phyloP scores from a whole-genome alignment of 345 rosid genomes.

The Linum tenue region DNA sequence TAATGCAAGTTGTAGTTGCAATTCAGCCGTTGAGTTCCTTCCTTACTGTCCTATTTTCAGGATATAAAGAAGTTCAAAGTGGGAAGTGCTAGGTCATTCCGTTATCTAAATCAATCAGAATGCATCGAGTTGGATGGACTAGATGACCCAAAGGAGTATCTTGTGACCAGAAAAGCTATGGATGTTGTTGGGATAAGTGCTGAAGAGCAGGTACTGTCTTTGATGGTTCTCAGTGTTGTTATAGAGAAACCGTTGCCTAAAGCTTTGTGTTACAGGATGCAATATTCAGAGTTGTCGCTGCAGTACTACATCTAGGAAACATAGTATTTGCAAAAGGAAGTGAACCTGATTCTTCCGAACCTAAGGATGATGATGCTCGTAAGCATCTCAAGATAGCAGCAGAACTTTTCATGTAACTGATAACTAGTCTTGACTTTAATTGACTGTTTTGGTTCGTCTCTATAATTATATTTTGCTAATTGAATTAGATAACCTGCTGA shows the following conservation, averaged over 20 bases:
- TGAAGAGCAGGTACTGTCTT: conserved; percentile 45
- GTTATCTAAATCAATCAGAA: conserved; percentile 59
- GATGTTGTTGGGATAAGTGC: conserved; percentile 62
- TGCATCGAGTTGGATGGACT: conserved; percentile 57
- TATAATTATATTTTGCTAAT: background rate
- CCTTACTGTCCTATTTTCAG: conserved; percentile 21
- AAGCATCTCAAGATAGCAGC: conserved; percentile 58
- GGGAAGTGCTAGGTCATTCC: conserved; percentile 59
- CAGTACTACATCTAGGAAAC: conserved; percentile 69
- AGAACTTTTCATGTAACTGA: conserved; percentile 44
- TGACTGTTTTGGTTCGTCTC: background rate
- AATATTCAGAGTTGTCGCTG: conserved; percentile 63
- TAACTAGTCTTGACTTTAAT: background rate
- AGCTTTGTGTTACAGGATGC: conserved; percentile 41
- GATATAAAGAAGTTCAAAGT: conserved; percentile 56
- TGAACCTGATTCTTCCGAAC: conserved; percentile 59
- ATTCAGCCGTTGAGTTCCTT: background rate
- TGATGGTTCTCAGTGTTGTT: background rate
- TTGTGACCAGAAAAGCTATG: conserved; percentile 74
- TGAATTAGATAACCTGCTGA: conserved; percentile 6
- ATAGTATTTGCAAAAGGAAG: conserved; percentile 56
- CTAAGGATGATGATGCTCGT: conserved; percentile 56
- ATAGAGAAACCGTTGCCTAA: conserved; percentile 3
- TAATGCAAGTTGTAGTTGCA: background rate
- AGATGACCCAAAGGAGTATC: conserved; percentile 62